Base-by-base conservation (phyloP, 169 alveolate species). In the Cardiosporidium cionae region DNA sequence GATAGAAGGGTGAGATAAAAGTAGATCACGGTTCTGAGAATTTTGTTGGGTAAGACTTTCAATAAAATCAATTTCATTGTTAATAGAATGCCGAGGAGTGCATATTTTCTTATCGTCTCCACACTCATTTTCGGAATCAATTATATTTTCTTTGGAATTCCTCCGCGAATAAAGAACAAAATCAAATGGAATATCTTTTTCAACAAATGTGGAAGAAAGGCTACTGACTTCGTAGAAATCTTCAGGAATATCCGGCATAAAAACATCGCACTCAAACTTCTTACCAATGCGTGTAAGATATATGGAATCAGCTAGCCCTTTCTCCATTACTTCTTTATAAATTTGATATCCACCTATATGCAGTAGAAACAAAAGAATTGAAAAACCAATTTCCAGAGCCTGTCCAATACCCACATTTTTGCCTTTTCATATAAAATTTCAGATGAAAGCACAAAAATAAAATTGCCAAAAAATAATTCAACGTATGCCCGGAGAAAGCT, bases 151-250 rank as follows among this genome's bases (percentile, higher is more conserved):
- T 33, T 64, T 0, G 33, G 67, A 37, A 5, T 28, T 74, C 22
- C 54, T 72, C 34, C 76, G 68, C 73, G 74, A 78, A 69, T 76
- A 81, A 31, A 67, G 34, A 25, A 82, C 87, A 32, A 88, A 88
- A 72, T 88, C 93, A 68, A 64, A 88, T 3, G 92, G 79, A 22
- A 86, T 74, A 31, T 68, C 89, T 65, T 70, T 70, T 27, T 78
- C 74, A 0, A 78, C 22, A 23, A 52, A 77, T 22, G 93, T 81
- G 68, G 62, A 84, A 32, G 90, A 80, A 6, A 88, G 78, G 36
- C 83, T 78, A 7, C 75, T 70, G 29, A 80, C 70, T 0, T 71
- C 68, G 78, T 63, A 87, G 28, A 28, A 9, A n/a, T 63, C 78
- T 36, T 76, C 72, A n/a, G 92, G 76, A 2, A 83, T 68, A 25